Conservation (phyloP, 139 green algal species). For the Microglena sp. region DNA sequence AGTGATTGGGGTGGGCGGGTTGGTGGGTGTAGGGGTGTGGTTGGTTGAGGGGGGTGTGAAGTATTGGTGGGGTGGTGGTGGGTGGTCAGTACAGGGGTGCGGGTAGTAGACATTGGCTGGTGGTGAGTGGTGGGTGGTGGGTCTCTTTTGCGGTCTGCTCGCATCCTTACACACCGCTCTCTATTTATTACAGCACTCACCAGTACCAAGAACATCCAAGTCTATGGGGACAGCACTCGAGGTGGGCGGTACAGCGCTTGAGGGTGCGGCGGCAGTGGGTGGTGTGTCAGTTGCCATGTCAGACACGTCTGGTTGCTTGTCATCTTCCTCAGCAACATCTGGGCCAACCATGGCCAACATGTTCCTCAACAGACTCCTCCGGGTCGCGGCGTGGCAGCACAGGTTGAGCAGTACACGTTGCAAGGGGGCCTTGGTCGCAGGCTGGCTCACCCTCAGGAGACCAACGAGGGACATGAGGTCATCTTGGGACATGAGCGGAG, state of each 20-base stretch:
- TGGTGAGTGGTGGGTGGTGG: no score
- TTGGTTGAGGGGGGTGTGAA: no score
- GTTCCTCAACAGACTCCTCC: slow-evolving; percentile 54
- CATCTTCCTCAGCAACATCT: not conserved
- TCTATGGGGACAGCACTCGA: no score
- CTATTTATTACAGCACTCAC: no score
- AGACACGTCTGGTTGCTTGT: not conserved
- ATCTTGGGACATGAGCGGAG: slow-evolving; percentile 50
- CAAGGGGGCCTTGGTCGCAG: slow-evolving; percentile 20
- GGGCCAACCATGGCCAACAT: slow-evolving; percentile 38
- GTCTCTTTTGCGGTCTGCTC: no score
- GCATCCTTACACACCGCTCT: no score
- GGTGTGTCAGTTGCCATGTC: not conserved
- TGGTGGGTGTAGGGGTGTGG: no score
- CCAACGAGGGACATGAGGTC: slow-evolving; percentile 55
- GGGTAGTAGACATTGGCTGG: no score
- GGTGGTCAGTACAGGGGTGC: no score
- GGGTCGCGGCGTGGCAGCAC: slow-evolving; percentile 42
- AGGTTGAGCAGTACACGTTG: slow-evolving; percentile 78
- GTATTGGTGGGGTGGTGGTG: no score
- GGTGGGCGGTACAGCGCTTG: not conserved
- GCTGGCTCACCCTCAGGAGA: slow-evolving; percentile 54
- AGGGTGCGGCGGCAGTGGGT: not conserved
- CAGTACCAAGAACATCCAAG: no score
- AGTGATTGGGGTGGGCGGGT: no score